A percentile compares a stretch with the other conserved stretches of the same genome.
Evolutionary conservation across 305 asterid genomes (phyloP).

Genomic region (Euphrasia arctica): DNA sequence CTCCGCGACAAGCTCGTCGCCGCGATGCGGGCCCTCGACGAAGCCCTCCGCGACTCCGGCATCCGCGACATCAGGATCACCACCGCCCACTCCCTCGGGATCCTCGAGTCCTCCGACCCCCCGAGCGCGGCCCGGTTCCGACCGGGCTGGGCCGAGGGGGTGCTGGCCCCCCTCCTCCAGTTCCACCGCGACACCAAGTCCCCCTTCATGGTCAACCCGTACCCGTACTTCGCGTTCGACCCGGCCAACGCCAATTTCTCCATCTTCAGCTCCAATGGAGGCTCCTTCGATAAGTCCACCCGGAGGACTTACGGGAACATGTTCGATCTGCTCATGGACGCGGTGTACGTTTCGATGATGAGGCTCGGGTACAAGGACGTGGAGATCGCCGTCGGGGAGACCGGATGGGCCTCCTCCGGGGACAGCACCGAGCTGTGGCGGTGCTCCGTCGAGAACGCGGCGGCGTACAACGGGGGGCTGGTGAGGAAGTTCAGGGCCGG

Average conservation of each 20-base stretch:
- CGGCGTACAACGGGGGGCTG: slow-evolving; percentile 61
- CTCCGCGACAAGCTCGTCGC: slow-evolving; percentile 55
- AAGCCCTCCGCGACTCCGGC: slow-evolving; percentile 38
- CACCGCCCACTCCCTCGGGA: slow-evolving; percentile 72
- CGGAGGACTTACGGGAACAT: slow-evolving; percentile 53
- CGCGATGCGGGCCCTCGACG: slow-evolving; percentile 58
- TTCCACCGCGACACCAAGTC: slow-evolving; percentile 58
- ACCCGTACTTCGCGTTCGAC: slow-evolving; percentile 68
- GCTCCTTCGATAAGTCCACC: slow-evolving; percentile 34
- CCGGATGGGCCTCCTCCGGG: slow-evolving; percentile 83
- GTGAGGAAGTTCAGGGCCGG: slow-evolving; percentile 41
- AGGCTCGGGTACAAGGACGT: slow-evolving; percentile 65
- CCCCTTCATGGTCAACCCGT: slow-evolving; percentile 85
- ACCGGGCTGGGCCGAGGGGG: slow-evolving; percentile 68
- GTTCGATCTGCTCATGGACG: slow-evolving; percentile 71
- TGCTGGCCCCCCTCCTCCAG: slow-evolving; percentile 54
- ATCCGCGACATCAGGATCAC: slow-evolving; percentile 48
- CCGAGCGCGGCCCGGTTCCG: slow-evolving; percentile 66
- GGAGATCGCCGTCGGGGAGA: slow-evolving; percentile 60
- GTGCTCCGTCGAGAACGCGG: slow-evolving; percentile 60
- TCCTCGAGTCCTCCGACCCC: slow-evolving; percentile 54
- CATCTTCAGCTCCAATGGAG: slow-evolving; percentile 33
- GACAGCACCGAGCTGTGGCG: slow-evolving; percentile 62
- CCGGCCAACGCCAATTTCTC: slow-evolving; percentile 41
- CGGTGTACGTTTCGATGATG: slow-evolving; percentile 60